Evolutionary conservation across 2,329 filamentous ascomycete genomes (phyloP), one percentile per base, ranked within the genome.

Genomic region (Xylariaceae sp.): DNA sequence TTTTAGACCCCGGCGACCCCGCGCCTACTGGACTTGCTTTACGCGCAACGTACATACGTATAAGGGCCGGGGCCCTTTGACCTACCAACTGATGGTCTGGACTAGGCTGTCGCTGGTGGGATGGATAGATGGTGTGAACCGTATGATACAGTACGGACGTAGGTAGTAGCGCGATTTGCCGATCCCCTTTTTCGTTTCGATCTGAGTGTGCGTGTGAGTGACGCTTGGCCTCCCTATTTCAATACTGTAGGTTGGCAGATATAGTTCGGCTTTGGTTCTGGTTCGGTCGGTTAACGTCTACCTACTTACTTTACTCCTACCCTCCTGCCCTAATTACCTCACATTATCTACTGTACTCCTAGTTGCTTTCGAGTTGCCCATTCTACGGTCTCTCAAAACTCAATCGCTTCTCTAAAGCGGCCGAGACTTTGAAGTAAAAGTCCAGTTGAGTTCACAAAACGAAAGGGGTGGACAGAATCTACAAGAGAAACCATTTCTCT

Each of bases 1-100:
- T 53, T 44, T 47, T n/a, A n/a, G 43, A 43, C 21, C 44, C 24
- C 49, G 49, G 55, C 55, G 49, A 58, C 49, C 43, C 55, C 55
- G 55, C 55, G 55, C 39, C 37, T n/a, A n/a, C n/a, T n/a, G n/a
- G n/a, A n/a, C n/a, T n/a, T n/a, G n/a, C n/a, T n/a, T n/a, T n/a
- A n/a, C n/a, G n/a, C n/a, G n/a, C n/a, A n/a, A n/a, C n/a, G n/a
- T n/a, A n/a, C n/a, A n/a, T n/a, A n/a, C n/a, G n/a, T n/a, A n/a
- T n/a, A n/a, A n/a, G n/a, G n/a, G n/a, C n/a, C n/a, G n/a, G n/a
- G n/a, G n/a, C n/a, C n/a, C n/a, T n/a, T n/a, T n/a, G n/a, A n/a
- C n/a, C n/a, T n/a, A n/a, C n/a, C n/a, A n/a, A n/a, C n/a, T n/a
- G n/a, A n/a, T n/a, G n/a, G n/a, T n/a, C n/a, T n/a, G n/a, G n/a